Base-by-base conservation (phyloP, 2,329 filamentous ascomycete genomes). In the Aureobasidium sp. region DNA sequence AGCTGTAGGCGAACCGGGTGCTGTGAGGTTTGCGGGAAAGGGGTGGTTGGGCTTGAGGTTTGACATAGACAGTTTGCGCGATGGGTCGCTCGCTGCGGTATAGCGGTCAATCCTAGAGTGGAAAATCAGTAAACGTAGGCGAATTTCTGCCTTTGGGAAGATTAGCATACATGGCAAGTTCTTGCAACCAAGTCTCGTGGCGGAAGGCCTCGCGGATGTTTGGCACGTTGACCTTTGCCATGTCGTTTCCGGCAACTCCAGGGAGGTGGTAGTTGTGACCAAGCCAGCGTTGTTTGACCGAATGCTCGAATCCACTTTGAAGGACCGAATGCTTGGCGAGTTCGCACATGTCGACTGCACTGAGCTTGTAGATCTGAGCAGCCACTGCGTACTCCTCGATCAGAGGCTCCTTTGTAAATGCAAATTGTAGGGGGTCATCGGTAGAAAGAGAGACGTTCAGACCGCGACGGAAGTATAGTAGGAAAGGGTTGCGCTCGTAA, bases 331-430 rank as follows among this genome's bases (percentile, higher is more conserved):
- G 93, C 75, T 96, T 96, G 25, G 94, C 94, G 61, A 99, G 75
- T 75, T 99, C 94, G 71, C 94, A 97, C 94, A 99, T 99, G 69
- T 99, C 94, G 4, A 97, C 92, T 0, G 93, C 88, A 69, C 87
- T 95, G 40, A 99, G 84, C 76, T 97, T 97, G 78, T 97, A 99
- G 62, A 99, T 99, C 74, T 99, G 94, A 4, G 94, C 94, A 3
- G 94, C 94, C 9, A 99, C 94, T 0, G 93, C 92, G 70, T 99
- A 99, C 71, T 99, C 94, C 73, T 99, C 94, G 66, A 99, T 99
- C 61, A 99, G 76, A 0, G 94, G 94, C 73, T 99, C 94, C 69
- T 97, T 99, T 6, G 94, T 99, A 71, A 96, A 99, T 2, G 94
- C 94, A 71, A 99, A 99, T 70, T 99, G 94, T 49, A 99, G 80